Conservation (phyloP, 176 grass and related monocot genomes). For the Eremochloa ophiuroides region DNA sequence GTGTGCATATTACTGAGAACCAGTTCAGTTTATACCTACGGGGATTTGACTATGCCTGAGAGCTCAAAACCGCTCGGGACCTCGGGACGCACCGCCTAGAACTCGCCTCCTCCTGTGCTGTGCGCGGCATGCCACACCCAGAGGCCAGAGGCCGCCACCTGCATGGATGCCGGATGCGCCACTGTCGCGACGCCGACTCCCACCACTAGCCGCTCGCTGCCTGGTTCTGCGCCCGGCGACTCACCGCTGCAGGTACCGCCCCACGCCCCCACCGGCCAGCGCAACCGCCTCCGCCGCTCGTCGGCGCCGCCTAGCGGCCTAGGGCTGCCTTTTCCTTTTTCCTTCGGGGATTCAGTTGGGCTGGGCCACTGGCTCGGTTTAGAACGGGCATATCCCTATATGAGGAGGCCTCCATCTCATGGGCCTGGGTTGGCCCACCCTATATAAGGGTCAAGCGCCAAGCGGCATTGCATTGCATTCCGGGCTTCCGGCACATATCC, state of each 20-base stretch:
- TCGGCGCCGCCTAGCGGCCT: neutral
- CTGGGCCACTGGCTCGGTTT: conserved; percentile 1
- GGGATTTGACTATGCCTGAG: neutral
- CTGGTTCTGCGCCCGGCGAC: neutral
- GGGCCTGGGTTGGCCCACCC: conserved; percentile 40
- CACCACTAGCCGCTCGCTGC: neutral
- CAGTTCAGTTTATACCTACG: neutral
- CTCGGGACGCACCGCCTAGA: neutral
- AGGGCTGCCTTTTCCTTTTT: neutral
- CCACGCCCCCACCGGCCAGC: neutral
- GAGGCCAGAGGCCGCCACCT: neutral
- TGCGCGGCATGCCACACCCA: neutral
- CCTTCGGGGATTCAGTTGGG: neutral
- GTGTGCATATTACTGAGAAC: neutral
- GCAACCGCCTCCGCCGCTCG: neutral
- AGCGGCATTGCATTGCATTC: neutral
- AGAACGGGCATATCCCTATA: neutral
- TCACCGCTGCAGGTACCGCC: neutral
- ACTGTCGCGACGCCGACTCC: neutral
- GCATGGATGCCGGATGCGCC: neutral
- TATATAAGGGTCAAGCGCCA: neutral
- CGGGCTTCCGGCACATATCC: neutral
- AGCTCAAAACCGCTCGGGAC: neutral
- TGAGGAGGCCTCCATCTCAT: neutral
- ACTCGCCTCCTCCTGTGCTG: neutral